These are phyloP conservation scores for Kodamaea alishanica DNA, from an alignment of 1,139 yeast genomes.

Conservation along the genomic window DNA sequence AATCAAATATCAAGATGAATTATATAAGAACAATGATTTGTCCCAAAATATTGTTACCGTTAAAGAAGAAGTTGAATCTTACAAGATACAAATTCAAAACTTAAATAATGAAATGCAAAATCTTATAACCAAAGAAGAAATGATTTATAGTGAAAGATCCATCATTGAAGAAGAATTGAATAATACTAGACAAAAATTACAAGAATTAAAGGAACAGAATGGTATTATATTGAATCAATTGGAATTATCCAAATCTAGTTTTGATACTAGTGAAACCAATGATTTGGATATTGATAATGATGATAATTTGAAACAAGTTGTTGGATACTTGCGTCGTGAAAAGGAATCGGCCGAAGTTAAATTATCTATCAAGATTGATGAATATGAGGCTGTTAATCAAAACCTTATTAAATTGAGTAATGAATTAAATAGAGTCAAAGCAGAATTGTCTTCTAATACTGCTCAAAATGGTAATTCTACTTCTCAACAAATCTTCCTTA, in stretches of 20 bases:
- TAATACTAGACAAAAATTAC: slow-evolving; percentile 40
- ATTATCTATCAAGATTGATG: slow-evolving; percentile 47
- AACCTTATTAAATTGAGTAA: slow-evolving; percentile 34
- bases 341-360: slow-evolving; percentile 70
- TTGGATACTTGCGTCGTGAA: slow-evolving; percentile 67
- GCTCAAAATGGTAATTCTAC: background rate
- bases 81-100: slow-evolving; percentile 33
- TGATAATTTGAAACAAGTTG: slow-evolving; percentile 48
- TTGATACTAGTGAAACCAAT: background rate
- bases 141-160: slow-evolving; percentile 26
- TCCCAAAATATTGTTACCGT: slow-evolving; percentile 41
- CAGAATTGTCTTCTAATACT: slow-evolving; percentile 31
- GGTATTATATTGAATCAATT: slow-evolving; percentile 65
- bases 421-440: slow-evolving; percentile 44
- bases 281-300: slow-evolving; percentile 7
- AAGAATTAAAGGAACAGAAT: slow-evolving; percentile 65
- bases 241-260: slow-evolving; percentile 37
- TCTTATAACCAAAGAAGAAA: slow-evolving; percentile 23
- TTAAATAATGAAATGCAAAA: slow-evolving; percentile 27
- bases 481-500: slow-evolving; percentile 15
- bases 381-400: slow-evolving; percentile 44
- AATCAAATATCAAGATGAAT: slow-evolving; percentile 55
- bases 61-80: slow-evolving; percentile 39
- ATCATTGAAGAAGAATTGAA: slow-evolving; percentile 54
- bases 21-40: slow-evolving; percentile 55